Evolutionary conservation across 2,329 filamentous ascomycete genomes (phyloP).

Genomic region (Scytalidium lignicola): DNA sequence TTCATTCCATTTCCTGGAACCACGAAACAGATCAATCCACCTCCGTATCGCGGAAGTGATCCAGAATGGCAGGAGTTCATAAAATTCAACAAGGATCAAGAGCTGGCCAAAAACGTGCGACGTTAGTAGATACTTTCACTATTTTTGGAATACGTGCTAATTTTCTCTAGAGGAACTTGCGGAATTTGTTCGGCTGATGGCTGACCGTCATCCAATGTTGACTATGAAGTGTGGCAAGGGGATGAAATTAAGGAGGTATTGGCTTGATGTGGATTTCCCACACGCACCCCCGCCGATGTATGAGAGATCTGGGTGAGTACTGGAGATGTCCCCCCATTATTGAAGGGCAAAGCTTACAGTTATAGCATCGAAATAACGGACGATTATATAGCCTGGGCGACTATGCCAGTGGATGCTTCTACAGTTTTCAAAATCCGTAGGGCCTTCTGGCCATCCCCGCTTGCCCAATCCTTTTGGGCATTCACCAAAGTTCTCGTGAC

Average conservation of each 20-base stretch:
- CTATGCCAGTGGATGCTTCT: conserved; percentile 42
- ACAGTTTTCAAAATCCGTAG: conserved; percentile 41
- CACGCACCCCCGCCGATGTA: conserved; percentile 53
- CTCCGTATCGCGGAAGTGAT: conserved; percentile 50
- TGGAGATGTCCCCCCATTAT: not conserved
- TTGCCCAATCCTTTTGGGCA: conserved; percentile 46
- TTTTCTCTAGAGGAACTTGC: conserved; percentile 39
- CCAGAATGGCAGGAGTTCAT: conserved; percentile 61
- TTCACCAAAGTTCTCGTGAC: conserved; percentile 44
- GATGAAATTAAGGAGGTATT: conserved; percentile 44
- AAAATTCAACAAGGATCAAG: conserved; percentile 48
- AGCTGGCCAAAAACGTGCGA: conserved; percentile 33
- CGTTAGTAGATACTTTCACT: conserved; percentile 6
- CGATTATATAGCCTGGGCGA: conserved; percentile 42
- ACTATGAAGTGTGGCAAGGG: conserved; percentile 39
- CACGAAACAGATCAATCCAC: conserved; percentile 40
- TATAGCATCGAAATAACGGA: conserved; percentile 45
- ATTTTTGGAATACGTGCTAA: conserved; percentile 11
- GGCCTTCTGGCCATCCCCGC: conserved; percentile 48
- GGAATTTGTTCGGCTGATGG: conserved; percentile 35
- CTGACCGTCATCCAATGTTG: conserved; percentile 40
- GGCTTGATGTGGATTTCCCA: conserved; percentile 60
- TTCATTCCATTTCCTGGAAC: conserved; percentile 62
- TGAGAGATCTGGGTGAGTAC: conserved; percentile 52
- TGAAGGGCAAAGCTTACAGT: conserved; percentile 16